Evolutionary conservation across 208 protist species (phyloP).

Genomic region (Trypanosoma platydactyli): DNA sequence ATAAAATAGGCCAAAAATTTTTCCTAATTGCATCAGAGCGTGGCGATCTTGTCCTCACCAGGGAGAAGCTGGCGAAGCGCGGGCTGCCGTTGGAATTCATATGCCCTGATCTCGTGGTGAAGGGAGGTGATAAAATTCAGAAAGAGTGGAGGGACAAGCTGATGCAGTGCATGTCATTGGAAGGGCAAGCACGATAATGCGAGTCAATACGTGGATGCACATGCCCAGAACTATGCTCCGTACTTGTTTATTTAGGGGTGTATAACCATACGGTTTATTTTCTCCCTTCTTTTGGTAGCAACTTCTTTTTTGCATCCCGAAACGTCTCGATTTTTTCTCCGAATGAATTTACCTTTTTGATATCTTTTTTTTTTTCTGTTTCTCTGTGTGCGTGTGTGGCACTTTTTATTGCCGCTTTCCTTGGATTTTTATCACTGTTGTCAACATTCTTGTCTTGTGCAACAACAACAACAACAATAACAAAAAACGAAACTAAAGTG

Average conservation of each 20-base stretch:
- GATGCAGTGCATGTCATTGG: constrained; percentile 15
- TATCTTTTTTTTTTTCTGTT: constrained; percentile 23
- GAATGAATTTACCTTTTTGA: constrained; percentile 4
- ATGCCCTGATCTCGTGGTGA: constrained; percentile 51
- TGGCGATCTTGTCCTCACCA: constrained; percentile 46
- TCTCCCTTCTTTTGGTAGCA: not conserved
- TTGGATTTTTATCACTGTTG: no score
- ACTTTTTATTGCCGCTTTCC: no score
- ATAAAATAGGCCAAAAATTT: constrained; percentile 37
- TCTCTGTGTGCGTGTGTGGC: not conserved
- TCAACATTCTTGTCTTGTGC: no score
- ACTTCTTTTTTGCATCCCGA: not conserved
- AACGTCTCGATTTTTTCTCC: no score
- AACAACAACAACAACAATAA: not conserved
- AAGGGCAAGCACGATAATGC: not conserved
- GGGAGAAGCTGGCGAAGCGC: constrained; percentile 53
- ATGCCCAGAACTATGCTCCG: constrained; percentile 1
- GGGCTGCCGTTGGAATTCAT: constrained; percentile 74
- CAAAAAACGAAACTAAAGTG: not conserved
- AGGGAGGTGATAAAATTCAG: constrained; percentile 33
- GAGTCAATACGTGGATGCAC: not conserved
- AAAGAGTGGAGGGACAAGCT: constrained; percentile 29
- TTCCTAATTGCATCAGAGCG: constrained; percentile 72
- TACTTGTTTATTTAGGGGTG: not conserved
- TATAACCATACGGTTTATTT: not conserved